Evolutionary conservation across 2,329 filamentous ascomycete genomes (phyloP).

Genomic region (Cladosporium sphaerospermum): DNA sequence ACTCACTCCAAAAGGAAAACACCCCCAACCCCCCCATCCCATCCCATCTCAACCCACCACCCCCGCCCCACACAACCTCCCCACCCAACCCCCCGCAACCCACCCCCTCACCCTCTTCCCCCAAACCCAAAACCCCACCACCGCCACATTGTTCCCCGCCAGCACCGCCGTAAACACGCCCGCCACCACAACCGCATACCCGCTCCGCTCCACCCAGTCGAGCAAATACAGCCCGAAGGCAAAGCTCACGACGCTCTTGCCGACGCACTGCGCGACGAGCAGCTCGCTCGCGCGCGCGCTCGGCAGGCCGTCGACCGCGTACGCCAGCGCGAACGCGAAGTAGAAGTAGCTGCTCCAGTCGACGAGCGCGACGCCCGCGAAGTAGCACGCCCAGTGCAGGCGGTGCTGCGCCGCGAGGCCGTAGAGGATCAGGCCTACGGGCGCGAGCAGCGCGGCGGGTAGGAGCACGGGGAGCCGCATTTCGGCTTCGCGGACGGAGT

Average conservation of each 20-base stretch:
- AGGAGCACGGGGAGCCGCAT: slow-evolving; percentile 30
- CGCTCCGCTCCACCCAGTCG: slow-evolving; percentile 30
- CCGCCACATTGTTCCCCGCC: slow-evolving; percentile 29
- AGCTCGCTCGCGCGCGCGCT: slow-evolving; percentile 54
- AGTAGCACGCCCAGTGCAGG: slow-evolving; percentile 34
- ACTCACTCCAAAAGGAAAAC: background rate
- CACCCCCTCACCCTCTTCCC: slow-evolving; percentile 30
- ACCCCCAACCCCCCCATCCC: background rate
- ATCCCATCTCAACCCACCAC: slow-evolving; percentile 15
- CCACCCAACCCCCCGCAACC: slow-evolving; percentile 28
- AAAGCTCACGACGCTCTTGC: slow-evolving; percentile 33
- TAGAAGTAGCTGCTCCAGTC: slow-evolving; percentile 32
- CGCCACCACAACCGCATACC: slow-evolving; percentile 31
- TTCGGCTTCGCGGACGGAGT: slow-evolving; percentile 27
- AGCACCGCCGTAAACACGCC: slow-evolving; percentile 31
- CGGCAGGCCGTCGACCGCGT: slow-evolving; percentile 55
- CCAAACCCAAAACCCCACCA: slow-evolving; percentile 31
- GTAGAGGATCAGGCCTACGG: slow-evolving; percentile 32
- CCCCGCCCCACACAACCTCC: slow-evolving; percentile 25
- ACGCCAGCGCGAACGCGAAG: slow-evolving; percentile 50
- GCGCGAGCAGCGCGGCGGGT: slow-evolving; percentile 31
- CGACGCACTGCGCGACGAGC: slow-evolving; percentile 43
- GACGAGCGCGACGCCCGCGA: slow-evolving; percentile 32
- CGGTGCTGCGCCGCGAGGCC: slow-evolving; percentile 29
- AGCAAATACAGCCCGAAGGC: slow-evolving; percentile 30